These are phyloP conservation scores for Syzygium malaccense DNA, from an alignment of 441 rosid genomes.

Conservation along the genomic window DNA sequence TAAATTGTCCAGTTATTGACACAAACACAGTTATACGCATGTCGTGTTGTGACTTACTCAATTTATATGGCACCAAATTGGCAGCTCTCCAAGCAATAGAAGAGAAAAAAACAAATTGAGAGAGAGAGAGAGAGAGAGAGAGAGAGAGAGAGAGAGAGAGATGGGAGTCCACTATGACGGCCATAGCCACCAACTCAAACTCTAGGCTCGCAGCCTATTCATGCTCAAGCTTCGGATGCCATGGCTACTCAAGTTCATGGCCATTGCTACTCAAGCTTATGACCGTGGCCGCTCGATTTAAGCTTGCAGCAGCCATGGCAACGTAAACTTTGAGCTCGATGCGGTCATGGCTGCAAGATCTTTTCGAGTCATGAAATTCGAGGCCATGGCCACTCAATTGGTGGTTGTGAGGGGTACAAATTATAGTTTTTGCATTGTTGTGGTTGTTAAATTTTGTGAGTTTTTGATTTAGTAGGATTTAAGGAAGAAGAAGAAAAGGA, in stretches of 20 bases:
- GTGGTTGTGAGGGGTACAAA: too few species aligned
- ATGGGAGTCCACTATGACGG: fast-evolving
- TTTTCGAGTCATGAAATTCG: background rate
- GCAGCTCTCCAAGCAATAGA: background rate
- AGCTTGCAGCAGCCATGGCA: background rate
- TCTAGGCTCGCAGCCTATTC: fast-evolving
- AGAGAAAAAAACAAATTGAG: background rate
- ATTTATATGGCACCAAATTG: background rate
- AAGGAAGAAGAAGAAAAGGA: too few species aligned
- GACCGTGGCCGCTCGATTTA: fast-evolving
- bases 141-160: background rate
- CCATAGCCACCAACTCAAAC: background rate
- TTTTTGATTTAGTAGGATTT: too few species aligned
- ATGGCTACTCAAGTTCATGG: too few species aligned
- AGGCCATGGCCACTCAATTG: too few species aligned
- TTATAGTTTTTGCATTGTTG: too few species aligned
- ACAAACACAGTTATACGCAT: fast-evolving
- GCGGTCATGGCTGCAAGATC: background rate
- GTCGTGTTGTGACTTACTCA: background rate
- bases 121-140: background rate
- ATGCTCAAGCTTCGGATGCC: background rate
- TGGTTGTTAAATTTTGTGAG: too few species aligned
- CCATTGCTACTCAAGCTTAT: background rate
- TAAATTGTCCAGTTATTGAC: fast-evolving
- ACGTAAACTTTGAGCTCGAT: fast-evolving